Conservation (phyloP, 1,139 yeast species). For the Hyphopichia buzzinii region DNA sequence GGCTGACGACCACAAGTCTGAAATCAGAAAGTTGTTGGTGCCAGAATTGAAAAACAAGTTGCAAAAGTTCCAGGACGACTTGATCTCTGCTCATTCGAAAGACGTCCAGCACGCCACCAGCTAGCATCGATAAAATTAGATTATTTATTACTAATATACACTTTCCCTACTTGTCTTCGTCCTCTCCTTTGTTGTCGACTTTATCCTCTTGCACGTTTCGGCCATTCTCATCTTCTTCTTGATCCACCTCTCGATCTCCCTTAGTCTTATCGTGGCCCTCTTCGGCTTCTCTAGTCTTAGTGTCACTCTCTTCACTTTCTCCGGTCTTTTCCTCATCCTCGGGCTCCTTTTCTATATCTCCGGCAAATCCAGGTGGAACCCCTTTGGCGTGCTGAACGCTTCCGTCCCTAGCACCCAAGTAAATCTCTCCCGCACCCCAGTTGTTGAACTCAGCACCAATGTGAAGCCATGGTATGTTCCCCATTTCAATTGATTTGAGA, state of each 20-base stretch:
- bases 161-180: neutral
- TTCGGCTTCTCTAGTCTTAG: too few species aligned
- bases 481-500: slow-evolving; percentile 65
- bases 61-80: slow-evolving; percentile 57
- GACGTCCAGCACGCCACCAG: slow-evolving; percentile 53
- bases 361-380: slow-evolving; percentile 79
- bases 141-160: neutral
- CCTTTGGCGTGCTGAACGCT: slow-evolving; percentile 69
- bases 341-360: slow-evolving; percentile 1
- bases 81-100: slow-evolving; percentile 57
- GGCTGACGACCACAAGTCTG: slow-evolving; percentile 33
- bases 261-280: too few species aligned
- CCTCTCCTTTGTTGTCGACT: too few species aligned
- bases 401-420: slow-evolving; percentile 56
- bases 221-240: too few species aligned
- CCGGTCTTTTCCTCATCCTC: neutral
- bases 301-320: too few species aligned
- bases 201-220: too few species aligned
- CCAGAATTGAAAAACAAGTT: slow-evolving; percentile 52
- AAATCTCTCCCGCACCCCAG: slow-evolving; percentile 61
- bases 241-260: too few species aligned
- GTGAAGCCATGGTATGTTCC: slow-evolving; percentile 68
- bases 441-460: slow-evolving; percentile 37
- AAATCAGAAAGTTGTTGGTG: slow-evolving; percentile 45
- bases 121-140: slow-evolving; percentile 1